Conservation (phyloP, 1,139 yeast species). For the Taphrina pruni region DNA sequence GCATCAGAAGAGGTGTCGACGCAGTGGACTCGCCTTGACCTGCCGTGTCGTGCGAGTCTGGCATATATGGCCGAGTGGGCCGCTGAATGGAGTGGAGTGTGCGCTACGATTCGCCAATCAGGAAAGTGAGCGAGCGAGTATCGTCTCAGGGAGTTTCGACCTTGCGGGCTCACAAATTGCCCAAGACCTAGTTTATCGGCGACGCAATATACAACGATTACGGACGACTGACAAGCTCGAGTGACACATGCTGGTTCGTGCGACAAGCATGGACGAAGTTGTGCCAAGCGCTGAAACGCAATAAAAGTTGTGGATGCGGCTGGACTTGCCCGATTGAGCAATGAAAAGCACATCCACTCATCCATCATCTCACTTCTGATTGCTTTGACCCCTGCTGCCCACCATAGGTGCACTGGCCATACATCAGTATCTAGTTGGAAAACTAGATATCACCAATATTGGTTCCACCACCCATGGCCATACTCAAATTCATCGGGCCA, state of each 20-base stretch:
- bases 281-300: background rate
- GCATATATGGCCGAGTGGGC: constrained; percentile 18
- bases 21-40: constrained; percentile 16
- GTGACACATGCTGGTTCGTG: background rate
- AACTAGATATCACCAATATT: no score
- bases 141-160: background rate
- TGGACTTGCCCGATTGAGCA: background rate
- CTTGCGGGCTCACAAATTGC: background rate
- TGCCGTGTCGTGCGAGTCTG: constrained; percentile 14
- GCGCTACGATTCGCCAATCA: no score
- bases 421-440: no score
- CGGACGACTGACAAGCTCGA: no score
- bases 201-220: no score
- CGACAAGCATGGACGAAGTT: background rate
- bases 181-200: no score
- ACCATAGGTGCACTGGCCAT: no score
- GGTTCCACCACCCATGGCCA: no score
- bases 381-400: no score
- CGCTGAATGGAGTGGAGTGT: background rate
- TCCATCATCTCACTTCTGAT: no score
- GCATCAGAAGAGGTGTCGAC: constrained; percentile 29
- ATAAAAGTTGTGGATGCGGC: background rate
- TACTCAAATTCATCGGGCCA: no score
- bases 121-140: background rate
- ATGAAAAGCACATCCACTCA: no score